Conservation (phyloP, 345 rosid species). For the Bruguiera sexangula region DNA sequence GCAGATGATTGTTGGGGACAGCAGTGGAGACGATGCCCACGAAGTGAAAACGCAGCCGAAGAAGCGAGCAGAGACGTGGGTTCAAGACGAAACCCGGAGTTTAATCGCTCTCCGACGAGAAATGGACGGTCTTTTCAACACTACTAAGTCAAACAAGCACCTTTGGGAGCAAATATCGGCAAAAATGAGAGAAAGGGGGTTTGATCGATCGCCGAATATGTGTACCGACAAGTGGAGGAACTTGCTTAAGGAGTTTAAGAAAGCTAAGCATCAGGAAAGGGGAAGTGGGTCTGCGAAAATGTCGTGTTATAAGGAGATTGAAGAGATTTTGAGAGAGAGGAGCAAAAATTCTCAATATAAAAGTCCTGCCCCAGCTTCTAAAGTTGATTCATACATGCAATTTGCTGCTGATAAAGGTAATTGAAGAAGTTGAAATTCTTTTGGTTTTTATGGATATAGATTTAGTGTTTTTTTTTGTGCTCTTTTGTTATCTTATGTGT, state of each 20-base stretch:
- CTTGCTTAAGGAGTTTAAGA: slow-evolving; percentile 89
- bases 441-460: slow-evolving; percentile 5
- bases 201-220: slow-evolving; percentile 97
- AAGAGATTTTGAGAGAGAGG: slow-evolving; percentile 86
- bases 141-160: slow-evolving; percentile 96
- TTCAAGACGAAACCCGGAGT: slow-evolving; percentile 89
- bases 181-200: slow-evolving; percentile 93
- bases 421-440: background rate
- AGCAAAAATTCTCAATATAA: slow-evolving; percentile 66
- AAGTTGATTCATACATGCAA: slow-evolving; percentile 84
- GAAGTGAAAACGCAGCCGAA: slow-evolving; percentile 78
- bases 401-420: slow-evolving; percentile 95
- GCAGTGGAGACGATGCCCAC: slow-evolving; percentile 71
- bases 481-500: slow-evolving; percentile 1
- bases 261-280: slow-evolving; percentile 77
- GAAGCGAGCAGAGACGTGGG: slow-evolving; percentile 99
- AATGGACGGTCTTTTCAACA: slow-evolving; percentile 88
- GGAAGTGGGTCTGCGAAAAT: slow-evolving; percentile 83
- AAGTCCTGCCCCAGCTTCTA: slow-evolving; percentile 57
- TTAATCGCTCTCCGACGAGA: slow-evolving; percentile 71
- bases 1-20: slow-evolving; percentile 77
- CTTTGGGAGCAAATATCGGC: slow-evolving; percentile 90
- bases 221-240: slow-evolving; percentile 99
- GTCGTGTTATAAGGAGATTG: slow-evolving; percentile 95
- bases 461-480: background rate